These are phyloP conservation scores for Cryphonectria carpinicola DNA, from an alignment of 2,329 filamentous ascomycete genomes.

Conservation along the genomic window DNA sequence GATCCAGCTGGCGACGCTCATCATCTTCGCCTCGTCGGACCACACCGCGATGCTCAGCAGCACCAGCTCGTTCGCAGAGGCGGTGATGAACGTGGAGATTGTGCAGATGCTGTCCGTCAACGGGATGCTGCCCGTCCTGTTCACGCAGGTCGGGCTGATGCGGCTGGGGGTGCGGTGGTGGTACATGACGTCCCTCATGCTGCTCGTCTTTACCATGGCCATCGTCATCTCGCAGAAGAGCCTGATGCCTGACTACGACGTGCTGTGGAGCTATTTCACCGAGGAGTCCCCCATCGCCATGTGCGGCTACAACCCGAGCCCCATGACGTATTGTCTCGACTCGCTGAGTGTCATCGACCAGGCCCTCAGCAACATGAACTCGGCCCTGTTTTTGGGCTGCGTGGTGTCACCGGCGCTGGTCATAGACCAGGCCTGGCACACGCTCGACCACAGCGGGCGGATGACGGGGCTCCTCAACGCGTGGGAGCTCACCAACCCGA, in stretches of 20 bases:
- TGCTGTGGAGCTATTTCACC: constrained; percentile 30
- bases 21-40: constrained; percentile 28
- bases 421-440: constrained; percentile 18
- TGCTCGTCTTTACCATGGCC: constrained; percentile 27
- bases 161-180: constrained; percentile 34
- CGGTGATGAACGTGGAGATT: constrained; percentile 30
- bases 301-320: constrained; percentile 32
- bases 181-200: constrained; percentile 32
- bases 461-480: constrained; percentile 12
- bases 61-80: constrained; percentile 29
- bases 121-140: constrained; percentile 30
- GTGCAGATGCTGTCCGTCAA: constrained; percentile 28
- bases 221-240: constrained; percentile 25
- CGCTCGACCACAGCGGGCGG: constrained; percentile 10
- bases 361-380: constrained; percentile 18
- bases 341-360: constrained; percentile 12
- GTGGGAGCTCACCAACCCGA: constrained; percentile 17
- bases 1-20: constrained; percentile 33
- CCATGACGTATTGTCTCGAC: constrained; percentile 26
- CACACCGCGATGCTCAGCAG: constrained; percentile 22
- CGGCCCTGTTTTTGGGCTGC: constrained; percentile 21
- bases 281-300: constrained; percentile 23
- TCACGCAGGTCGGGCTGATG: constrained; percentile 33
- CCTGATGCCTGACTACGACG: constrained; percentile 29
- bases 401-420: constrained; percentile 19